phyloP scores from a whole-genome alignment of 371 early-diverging fungal species.

The Mortierella sp. region DNA sequence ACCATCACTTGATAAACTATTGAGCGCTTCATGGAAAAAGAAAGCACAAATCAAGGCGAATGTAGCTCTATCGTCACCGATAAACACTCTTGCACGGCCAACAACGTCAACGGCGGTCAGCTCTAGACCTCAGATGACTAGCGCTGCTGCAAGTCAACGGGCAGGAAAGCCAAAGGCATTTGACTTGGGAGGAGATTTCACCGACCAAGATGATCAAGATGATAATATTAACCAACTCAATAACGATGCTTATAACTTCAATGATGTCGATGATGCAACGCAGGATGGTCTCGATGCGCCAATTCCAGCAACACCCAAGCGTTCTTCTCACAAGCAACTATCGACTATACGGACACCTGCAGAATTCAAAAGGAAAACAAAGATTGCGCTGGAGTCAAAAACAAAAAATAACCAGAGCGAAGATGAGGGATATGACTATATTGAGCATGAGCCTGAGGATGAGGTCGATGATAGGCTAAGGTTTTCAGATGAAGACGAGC shows the following conservation, averaged over 20 bases:
- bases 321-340: background rate
- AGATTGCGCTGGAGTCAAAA: background rate
- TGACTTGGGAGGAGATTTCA: conserved; percentile 26
- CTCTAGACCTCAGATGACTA: conserved; percentile 11
- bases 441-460: conserved; percentile 1
- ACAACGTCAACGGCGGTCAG: background rate
- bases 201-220: background rate
- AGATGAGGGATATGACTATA: conserved; percentile 10
- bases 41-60: conserved; percentile 14
- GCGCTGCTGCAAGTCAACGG: background rate
- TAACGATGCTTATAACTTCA: background rate
- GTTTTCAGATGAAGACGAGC: conserved; percentile 41
- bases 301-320: conserved; percentile 8
- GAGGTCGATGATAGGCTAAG: conserved; percentile 20
- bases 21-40: conserved; percentile 21
- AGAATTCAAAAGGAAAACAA: conserved; percentile 25
- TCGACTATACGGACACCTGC: conserved; percentile 10
- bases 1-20: conserved; percentile 34
- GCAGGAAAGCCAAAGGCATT: conserved; percentile 32
- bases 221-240: background rate
- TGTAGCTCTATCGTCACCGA: background rate
- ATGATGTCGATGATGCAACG: background rate
- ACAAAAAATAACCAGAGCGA: background rate
- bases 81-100: background rate
- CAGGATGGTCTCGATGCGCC: background rate